Base-by-base conservation (phyloP, 306 rosid species). In the Senna siamea region DNA sequence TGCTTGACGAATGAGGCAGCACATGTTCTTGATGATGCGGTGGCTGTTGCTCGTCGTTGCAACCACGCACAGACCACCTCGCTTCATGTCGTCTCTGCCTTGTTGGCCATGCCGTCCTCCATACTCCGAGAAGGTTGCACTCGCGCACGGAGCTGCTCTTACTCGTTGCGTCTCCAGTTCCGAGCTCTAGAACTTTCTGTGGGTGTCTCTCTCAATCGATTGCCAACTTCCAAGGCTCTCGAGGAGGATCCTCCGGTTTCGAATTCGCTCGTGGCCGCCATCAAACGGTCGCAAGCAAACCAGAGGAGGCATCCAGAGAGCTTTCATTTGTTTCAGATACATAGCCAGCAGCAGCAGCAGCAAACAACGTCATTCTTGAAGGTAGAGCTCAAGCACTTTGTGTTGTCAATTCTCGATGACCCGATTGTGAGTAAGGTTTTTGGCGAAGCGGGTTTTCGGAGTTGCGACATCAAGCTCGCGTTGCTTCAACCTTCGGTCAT, bases 381-480 rank as follows among this genome's bases (percentile, higher is more conserved):
- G 58, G 94, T 89, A 0, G 98, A 89, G 75, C 76, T 94, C 13
- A 94, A 94, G 55, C 89, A 91, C 83, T 89, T 94, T 19, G 76
- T 94, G 6, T 37, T 91, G 4, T 91, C 98, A 0, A 91, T 93
- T 64, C 89, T 93, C 4, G 98, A 93, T 41, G 98, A 93, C 46
- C 98, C 98, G 30, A 85, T 84, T 40, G 98, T 93, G 66, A 93
- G 96, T n/a, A 86, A 96, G 77, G 98, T 93, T 6, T 84, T 93
- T 5, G 82, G 86, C 0, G 98, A 93, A 48, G 96, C 92, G 2
- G 97, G 98, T 12, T 93, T 88, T 53, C 86, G 91, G 18, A 91
- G 92, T 84, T 78, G 83, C 23, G 96, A 93, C 19, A 66, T 93
- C 46, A 94, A 91, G 75, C 60, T 89, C 5, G 87, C 94, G 19